phyloP scores from a whole-genome alignment of 2,329 filamentous ascomycete species.

The Drechslerella stenobrocha region DNA sequence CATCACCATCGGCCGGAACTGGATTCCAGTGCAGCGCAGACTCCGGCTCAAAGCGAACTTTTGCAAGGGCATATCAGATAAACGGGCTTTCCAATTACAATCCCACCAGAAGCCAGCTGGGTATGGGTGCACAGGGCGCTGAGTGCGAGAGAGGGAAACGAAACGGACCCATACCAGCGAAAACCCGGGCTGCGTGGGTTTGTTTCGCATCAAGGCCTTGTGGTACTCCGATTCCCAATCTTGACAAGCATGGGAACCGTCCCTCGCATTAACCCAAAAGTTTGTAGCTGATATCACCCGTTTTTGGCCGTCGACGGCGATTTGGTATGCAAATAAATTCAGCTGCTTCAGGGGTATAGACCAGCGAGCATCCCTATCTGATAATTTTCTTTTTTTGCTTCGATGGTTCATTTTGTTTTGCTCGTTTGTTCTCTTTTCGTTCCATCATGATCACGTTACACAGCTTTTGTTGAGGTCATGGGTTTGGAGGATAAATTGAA shows the following conservation, averaged over 20 bases:
- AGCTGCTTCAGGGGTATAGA: not conserved
- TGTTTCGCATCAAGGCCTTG: slow-evolving; percentile 32
- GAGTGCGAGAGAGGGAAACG: not conserved
- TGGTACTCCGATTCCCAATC: slow-evolving; percentile 35
- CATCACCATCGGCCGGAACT: too few species aligned
- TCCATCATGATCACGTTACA: slow-evolving; percentile 25
- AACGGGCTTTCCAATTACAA: slow-evolving; percentile 21
- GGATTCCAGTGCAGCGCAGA: too few species aligned
- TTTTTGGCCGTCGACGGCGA: not conserved
- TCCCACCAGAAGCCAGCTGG: too few species aligned
- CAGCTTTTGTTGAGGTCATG: slow-evolving; percentile 18
- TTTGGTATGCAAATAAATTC: too few species aligned
- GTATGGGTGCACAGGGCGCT: not conserved
- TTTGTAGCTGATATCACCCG: slow-evolving; percentile 35
- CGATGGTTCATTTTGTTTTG: not conserved
- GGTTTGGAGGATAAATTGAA: slow-evolving; percentile 4
- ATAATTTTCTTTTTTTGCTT: not conserved
- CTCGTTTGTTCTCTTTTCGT: not conserved
- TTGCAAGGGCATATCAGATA: slow-evolving; percentile 46
- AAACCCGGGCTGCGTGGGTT: slow-evolving; percentile 31
- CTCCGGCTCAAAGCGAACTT: too few species aligned
- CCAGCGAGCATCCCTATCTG: not conserved
- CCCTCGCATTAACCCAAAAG: slow-evolving; percentile 6
- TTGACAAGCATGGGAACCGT: slow-evolving; percentile 32
- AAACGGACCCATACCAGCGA: slow-evolving; percentile 27